Percentiles rank a stretch among this genome's conserved stretches.
Evolutionary conservation across 352 stramenopile species (phyloP).

Genomic region (Peronosclerospora sorghi): DNA sequence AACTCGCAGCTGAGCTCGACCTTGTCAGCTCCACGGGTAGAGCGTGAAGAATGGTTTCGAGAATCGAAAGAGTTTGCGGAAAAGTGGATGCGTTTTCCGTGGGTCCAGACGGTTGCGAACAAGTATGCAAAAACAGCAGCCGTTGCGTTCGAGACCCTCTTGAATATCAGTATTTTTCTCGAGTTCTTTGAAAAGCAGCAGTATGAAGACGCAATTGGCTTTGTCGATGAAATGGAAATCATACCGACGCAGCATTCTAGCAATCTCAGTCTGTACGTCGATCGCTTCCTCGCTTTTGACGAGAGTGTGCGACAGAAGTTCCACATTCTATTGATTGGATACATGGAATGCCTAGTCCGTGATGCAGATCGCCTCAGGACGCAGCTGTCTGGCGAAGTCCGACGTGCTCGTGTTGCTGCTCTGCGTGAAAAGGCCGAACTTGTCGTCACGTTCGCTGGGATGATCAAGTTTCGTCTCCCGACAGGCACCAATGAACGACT

Average conservation of each 20-base stretch:
- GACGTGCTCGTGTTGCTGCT: slow-evolving; percentile 30
- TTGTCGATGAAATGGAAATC: slow-evolving; percentile 70
- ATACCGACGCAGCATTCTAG: slow-evolving; percentile 54
- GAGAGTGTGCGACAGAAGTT: slow-evolving; percentile 77
- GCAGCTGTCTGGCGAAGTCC: slow-evolving; percentile 45
- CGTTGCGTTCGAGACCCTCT: slow-evolving; percentile 73
- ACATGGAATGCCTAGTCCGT: slow-evolving; percentile 80
- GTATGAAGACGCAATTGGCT: slow-evolving; percentile 71
- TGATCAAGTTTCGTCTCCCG: slow-evolving; percentile 83
- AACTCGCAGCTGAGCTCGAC: slow-evolving; percentile 65
- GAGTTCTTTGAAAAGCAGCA: slow-evolving; percentile 78
- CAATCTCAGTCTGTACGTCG: slow-evolving; percentile 54
- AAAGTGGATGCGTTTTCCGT: slow-evolving; percentile 82
- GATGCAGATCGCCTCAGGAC: slow-evolving; percentile 71
- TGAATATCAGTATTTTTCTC: slow-evolving; percentile 82
- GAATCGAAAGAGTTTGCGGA: slow-evolving; percentile 77
- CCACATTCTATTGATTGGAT: slow-evolving; percentile 73
- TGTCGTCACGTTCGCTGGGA: slow-evolving; percentile 76
- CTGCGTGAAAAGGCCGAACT: slow-evolving; percentile 71
- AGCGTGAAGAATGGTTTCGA: slow-evolving; percentile 76
- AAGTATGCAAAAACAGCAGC: slow-evolving; percentile 53
- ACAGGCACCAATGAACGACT: slow-evolving; percentile 73
- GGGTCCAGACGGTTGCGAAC: slow-evolving; percentile 67
- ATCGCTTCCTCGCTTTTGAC: slow-evolving; percentile 75
- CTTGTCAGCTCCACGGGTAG: slow-evolving; percentile 36